Conservation (phyloP, 2,329 filamentous ascomycete species). For the Pseudomassariella vexata region DNA sequence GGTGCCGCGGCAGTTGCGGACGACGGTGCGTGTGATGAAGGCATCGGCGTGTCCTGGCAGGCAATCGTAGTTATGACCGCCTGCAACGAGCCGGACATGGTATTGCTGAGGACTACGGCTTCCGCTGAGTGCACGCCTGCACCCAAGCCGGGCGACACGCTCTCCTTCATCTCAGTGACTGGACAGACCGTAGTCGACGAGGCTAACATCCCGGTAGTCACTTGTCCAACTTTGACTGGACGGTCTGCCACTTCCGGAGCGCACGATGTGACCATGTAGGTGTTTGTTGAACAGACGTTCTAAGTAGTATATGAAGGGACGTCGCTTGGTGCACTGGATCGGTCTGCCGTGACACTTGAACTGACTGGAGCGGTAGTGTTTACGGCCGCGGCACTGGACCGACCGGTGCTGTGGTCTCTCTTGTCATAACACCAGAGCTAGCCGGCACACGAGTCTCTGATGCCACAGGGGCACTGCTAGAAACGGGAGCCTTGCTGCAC, state of each 20-base stretch:
- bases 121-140: constrained; percentile 14
- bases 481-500: constrained; percentile 3
- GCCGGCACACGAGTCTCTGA: background rate
- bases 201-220: constrained; percentile 20
- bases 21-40: constrained; percentile 9
- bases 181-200: constrained; percentile 24
- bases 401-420: background rate
- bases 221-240: constrained; percentile 14
- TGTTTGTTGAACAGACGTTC: constrained; percentile 21
- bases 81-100: constrained; percentile 15
- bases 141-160: too few relatives aligned
- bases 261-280: constrained; percentile 22
- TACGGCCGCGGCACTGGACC: background rate
- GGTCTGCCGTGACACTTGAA: background rate
- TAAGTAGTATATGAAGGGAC: constrained; percentile 19
- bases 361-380: background rate
- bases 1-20: constrained; percentile 10
- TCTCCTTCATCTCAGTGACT: too few relatives aligned
- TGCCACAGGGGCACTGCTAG: constrained; percentile 4
- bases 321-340: background rate
- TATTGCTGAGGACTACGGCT: constrained; percentile 18
- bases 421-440: background rate
- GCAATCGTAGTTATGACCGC: constrained; percentile 19
- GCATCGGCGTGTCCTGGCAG: constrained; percentile 18
- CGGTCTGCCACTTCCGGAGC: constrained; percentile 20